These are phyloP conservation scores for Pseudogymnoascus pannorum DNA, from an alignment of 2,329 filamentous ascomycete species.

Conservation along the genomic window DNA sequence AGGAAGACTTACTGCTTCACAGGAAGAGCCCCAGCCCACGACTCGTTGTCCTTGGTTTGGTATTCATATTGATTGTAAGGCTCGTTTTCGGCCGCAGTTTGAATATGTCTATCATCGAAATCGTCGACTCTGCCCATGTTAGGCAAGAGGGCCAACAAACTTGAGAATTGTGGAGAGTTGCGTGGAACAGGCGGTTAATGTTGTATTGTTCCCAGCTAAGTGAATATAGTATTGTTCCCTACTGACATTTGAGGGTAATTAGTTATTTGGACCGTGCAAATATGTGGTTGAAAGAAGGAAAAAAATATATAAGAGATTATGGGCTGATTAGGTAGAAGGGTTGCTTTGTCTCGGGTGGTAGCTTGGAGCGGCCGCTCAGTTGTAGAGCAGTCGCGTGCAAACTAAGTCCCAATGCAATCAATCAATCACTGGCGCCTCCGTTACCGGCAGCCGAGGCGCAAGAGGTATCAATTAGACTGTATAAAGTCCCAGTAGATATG, in stretches of 20 bases:
- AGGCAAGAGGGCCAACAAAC: slow-evolving; percentile 40
- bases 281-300: neutral
- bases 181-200: neutral
- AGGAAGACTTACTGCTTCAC: slow-evolving; percentile 67
- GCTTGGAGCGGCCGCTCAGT: neutral
- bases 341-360: slow-evolving; percentile 4
- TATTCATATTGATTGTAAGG: slow-evolving; percentile 72
- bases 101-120: slow-evolving; percentile 61
- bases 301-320: neutral
- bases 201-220: neutral
- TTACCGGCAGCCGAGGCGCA: slow-evolving; percentile 2
- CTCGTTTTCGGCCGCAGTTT: slow-evolving; percentile 52
- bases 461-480: neutral
- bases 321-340: neutral
- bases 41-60: slow-evolving; percentile 74
- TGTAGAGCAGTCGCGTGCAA: neutral
- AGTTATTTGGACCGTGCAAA: slow-evolving; percentile 1
- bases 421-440: neutral
- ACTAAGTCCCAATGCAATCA: neutral
- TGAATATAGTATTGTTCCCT: neutral
- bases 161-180: neutral
- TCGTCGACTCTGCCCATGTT: slow-evolving; percentile 61
- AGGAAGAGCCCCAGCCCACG: slow-evolving; percentile 90
- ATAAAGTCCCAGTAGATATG: neutral
- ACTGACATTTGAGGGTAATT: neutral